phyloP scores from a whole-genome alignment of 2,329 filamentous ascomycete genomes.

The Pezicula carpinea region DNA sequence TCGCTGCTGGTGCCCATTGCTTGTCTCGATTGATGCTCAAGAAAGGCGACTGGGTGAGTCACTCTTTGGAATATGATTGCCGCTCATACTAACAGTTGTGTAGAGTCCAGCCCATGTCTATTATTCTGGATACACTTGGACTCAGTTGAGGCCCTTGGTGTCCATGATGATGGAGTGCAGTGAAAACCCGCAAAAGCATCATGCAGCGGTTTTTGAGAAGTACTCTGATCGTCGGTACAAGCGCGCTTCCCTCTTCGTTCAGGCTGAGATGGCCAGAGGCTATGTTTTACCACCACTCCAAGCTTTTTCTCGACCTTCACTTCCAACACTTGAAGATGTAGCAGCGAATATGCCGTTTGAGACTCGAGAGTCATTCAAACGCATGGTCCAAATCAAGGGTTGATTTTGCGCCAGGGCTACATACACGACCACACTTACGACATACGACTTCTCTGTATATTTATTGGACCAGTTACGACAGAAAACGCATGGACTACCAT shows the following conservation, averaged over 20 bases:
- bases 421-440: constrained; percentile 13
- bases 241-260: constrained; percentile 74
- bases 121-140: constrained; percentile 90
- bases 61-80: neutral
- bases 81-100: constrained; percentile 10
- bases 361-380: constrained; percentile 21
- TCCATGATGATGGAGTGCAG: constrained; percentile 83
- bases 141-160: constrained; percentile 74
- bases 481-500: constrained; percentile 11
- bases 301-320: constrained; percentile 18
- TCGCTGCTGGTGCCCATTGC: constrained; percentile 89
- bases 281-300: constrained; percentile 39
- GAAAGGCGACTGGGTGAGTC: constrained; percentile 88
- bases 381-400: constrained; percentile 23
- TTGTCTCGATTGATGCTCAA: constrained; percentile 81
- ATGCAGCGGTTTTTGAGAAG: constrained; percentile 85
- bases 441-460: constrained; percentile 26
- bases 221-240: constrained; percentile 87
- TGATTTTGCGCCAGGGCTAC: constrained; percentile 6
- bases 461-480: constrained; percentile 24
- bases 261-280: constrained; percentile 63
- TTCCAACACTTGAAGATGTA: constrained; percentile 19
- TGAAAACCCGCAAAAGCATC: constrained; percentile 73
- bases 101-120: constrained; percentile 79
- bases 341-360: constrained; percentile 18